Base-by-base conservation (phyloP, 1,139 yeast genomes). In the Kurtzmaniella quercitrusa region DNA sequence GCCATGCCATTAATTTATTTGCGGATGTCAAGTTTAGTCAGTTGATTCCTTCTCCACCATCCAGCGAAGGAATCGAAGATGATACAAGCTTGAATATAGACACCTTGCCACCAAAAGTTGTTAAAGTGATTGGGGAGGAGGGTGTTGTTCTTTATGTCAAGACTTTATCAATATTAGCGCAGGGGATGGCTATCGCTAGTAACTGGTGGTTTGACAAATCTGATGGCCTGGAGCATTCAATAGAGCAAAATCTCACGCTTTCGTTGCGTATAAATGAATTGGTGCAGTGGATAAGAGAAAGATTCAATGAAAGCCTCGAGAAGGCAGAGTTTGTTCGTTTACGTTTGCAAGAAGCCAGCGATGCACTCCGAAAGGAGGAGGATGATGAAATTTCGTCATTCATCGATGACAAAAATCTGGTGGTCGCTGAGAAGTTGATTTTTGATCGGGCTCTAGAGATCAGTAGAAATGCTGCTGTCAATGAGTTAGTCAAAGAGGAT, bases 381-480 rank as follows among this genome's bases (percentile, higher is more conserved):
- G 36, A 38, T 36, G 26, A 23, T 12, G 40, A 36, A 16, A 14
- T 16, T 7, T 38, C 45, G 17, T 38, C 50, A n/a, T 9, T 16
- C 22, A 19, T n/a, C 16, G 42, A 41, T 11, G 50, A 47, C 18
- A 44, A 42, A 18, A 39, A 42, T 8, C 42, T 68, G 37, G 65
- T 82, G 6, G 74, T 84, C 42, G 89, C 95, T 2, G 97, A 91
- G 60, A 85, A 85, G 58, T 72, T 93, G 49, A 80, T 93, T 21
- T 91, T 89, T 64, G 97, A 91, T 53, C 75, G 98, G 37, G 97
- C 98, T 1, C 73, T 91, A 54, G 98, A 93, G 55, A 87, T 91
- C 72, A 86, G 96, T 2, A 78, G 95, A 52, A 81, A 81, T 45
- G 96, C 98, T 0, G 98, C 98, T 0, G 84, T 84, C 42, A 82